These are phyloP conservation scores for Pyrenophora tritici-repentis DNA, from an alignment of 2,329 filamentous ascomycete species.

Conservation along the genomic window DNA sequence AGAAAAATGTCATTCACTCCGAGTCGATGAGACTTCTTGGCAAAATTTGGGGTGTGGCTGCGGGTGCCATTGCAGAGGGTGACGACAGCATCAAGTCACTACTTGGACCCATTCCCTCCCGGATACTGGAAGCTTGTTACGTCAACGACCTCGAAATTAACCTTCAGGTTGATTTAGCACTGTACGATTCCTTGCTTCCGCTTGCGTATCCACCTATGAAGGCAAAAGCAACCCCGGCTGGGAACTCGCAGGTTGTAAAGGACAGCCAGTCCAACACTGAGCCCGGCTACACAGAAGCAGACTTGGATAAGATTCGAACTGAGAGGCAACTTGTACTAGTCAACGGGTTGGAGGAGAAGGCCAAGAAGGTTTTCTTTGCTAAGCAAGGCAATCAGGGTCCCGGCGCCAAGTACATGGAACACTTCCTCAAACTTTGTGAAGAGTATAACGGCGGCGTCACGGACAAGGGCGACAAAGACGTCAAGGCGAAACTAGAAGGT, in stretches of 20 bases:
- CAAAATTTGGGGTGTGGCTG: constrained; percentile 91
- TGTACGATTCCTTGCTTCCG: constrained; percentile 88
- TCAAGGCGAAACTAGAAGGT: constrained; percentile 71
- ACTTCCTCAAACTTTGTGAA: constrained; percentile 85
- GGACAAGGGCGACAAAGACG: constrained; percentile 68
- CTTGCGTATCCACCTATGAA: constrained; percentile 81
- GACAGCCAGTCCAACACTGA: constrained; percentile 59
- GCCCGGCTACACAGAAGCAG: constrained; percentile 54
- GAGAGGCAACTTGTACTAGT: constrained; percentile 84
- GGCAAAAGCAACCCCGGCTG: constrained; percentile 55
- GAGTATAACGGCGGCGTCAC: constrained; percentile 86
- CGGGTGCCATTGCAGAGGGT: constrained; percentile 81
- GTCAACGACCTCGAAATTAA: constrained; percentile 88
- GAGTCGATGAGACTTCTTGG: constrained; percentile 85
- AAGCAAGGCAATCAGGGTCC: constrained; percentile 78
- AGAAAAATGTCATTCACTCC: constrained; percentile 77
- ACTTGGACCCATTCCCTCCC: constrained; percentile 81
- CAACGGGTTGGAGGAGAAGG: constrained; percentile 74
- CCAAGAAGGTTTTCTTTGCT: constrained; percentile 86
- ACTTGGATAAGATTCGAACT: constrained; percentile 77
- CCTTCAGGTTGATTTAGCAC: constrained; percentile 78
- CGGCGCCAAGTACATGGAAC: constrained; percentile 72
- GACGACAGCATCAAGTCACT: constrained; percentile 75
- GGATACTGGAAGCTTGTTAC: constrained; percentile 86
- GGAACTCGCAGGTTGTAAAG: constrained; percentile 64